Base-by-base conservation (phyloP, 306 rosid genomes). In the Acmispon strigosus region DNA sequence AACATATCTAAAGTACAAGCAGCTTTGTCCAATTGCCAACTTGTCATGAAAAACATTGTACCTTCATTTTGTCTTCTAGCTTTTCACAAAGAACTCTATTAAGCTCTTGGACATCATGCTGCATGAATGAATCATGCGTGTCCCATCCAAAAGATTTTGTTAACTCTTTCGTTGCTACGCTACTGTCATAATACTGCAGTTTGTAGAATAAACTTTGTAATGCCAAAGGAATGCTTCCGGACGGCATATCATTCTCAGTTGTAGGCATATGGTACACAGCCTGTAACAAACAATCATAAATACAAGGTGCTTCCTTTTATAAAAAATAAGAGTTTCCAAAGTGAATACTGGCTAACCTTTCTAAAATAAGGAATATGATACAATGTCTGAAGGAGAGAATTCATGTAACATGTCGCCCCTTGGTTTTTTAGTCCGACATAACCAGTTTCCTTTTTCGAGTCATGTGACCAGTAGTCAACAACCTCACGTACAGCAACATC, bases 321-420 rank as follows among this genome's bases (percentile, higher is more conserved):
- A 43, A 67, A 7, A 36, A 42, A 22, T 13, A 32, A 32, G 48
- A 66, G 41, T 27, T 13, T 12, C 60, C 24, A 61, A 50, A 19
- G 18, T 34, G 54, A 12, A 61, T 8, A 14, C 59, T 36, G 43
- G 75, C 74, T 45, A 37, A 87, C 96, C 96, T 90, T 85, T 80
- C 96, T 87, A 68, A 32, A 90, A 77, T 84, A 90, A 36, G 96
- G 86, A 73, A 90, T 84, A 83, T 90, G 96, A 77, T 87, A 90
- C 76, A 90, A 80, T 14, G 92, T 89, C 75, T 89, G 96, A 59
- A 89, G 96, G 34, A 87, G 86, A 73, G 96, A 89, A 80, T 90
- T 90, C 96, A 90, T 87, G 78, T 90, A 90, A 86, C 96, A 90
- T 20, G 96, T 90, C 66, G 96, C 93, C 57, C 96, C 96, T 79